Evolutionary conservation across 2,329 filamentous ascomycete species (phyloP).

Genomic region (Xylaria sp.): DNA sequence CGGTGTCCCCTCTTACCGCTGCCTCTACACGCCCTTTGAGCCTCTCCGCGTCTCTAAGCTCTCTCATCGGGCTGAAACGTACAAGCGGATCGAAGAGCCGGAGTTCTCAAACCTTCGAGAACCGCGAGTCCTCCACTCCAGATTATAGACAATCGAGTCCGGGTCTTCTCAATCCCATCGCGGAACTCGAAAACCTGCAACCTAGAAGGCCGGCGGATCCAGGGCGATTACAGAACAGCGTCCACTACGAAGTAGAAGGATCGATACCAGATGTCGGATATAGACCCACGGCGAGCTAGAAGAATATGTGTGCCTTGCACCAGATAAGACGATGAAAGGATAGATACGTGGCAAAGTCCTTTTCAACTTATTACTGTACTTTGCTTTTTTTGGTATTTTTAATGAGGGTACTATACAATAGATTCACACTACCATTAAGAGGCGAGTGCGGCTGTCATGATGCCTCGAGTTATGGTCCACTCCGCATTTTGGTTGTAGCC

Average conservation of each 20-base stretch:
- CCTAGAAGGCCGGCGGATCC: background rate
- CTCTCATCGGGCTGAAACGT: slow-evolving; percentile 14
- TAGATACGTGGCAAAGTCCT: background rate
- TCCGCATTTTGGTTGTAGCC: too few species aligned
- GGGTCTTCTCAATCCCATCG: background rate
- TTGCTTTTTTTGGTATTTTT: too few species aligned
- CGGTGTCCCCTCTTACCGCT: background rate
- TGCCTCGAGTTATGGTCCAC: too few species aligned
- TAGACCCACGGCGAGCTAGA: background rate
- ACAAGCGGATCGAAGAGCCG: background rate
- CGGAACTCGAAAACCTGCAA: slow-evolving; percentile 21
- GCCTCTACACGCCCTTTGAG: background rate
- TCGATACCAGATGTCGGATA: background rate
- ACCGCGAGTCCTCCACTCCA: background rate
- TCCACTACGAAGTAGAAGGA: slow-evolving; percentile 23
- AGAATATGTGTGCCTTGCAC: background rate
- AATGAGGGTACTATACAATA: too few species aligned
- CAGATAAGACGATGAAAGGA: background rate
- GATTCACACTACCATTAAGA: too few species aligned
- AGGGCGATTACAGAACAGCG: background rate
- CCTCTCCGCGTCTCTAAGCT: slow-evolving; percentile 14
- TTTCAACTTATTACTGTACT: too few species aligned
- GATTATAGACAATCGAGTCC: background rate
- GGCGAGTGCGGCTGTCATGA: too few species aligned
- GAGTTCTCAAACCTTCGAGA: background rate